Base-by-base conservation (phyloP, 805 yeast species). In the Nakazawaea ishiwadae region DNA sequence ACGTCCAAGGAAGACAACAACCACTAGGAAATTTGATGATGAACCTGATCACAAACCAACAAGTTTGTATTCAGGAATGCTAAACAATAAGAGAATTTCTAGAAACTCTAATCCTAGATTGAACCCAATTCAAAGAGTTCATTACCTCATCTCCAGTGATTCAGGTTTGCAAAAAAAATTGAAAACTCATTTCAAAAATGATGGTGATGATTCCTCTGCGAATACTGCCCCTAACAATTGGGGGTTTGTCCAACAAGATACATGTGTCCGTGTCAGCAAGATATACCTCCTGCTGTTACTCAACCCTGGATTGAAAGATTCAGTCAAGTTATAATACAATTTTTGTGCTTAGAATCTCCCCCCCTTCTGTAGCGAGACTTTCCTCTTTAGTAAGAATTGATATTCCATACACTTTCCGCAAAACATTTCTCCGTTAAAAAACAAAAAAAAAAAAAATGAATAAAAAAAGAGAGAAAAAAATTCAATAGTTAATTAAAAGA, bases 261-360 rank as follows among this genome's bases (percentile, higher is more conserved):
- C 23, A 11, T 21, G 15, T 12, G 10, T 16, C 19, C 4, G 23
- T 18, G 32, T 39, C 17, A 33, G 37, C 21, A 39, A 39, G 17
- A 10, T 34, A 8, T 39, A 33, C 21, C 28, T 33, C 7, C 30
- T 32, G 29, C 31, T 26, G 33, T 18, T 39, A 15, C 5, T 39
- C n/a, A 33, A 26, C 18, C 42, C 38, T 10, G 42, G 38, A 5
- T 39, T 39, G 29, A 39, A 26, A 18, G 38, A 33, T 34, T 26
- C 38, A 9, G 14, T 29, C 8, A 18, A 26, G 38, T 17, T 35
- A 19, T 35, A 18, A 18, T 6, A 18, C 2, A 7, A n/a, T 4
- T 23, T 8, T 23, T 8, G 7, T 23, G 10, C 26, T 23, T 23
- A 23, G 10, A 23, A 7, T 10, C 26, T 8, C 10, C 10, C 7